phyloP scores from a whole-genome alignment of 345 rosid species.

The Citrus mangshanensis region DNA sequence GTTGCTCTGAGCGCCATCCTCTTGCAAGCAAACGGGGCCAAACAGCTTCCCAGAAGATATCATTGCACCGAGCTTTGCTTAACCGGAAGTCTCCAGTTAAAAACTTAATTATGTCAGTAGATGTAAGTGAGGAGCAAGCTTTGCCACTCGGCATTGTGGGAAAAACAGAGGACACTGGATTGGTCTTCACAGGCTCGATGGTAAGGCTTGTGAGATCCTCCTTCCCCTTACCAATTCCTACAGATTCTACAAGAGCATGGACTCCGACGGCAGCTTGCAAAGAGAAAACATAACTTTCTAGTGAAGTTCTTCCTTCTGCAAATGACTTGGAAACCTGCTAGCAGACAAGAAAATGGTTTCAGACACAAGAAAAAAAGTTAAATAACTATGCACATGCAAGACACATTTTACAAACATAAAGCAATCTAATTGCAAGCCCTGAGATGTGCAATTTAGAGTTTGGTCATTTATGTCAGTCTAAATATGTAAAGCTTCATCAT shows the following conservation, averaged over 20 bases:
- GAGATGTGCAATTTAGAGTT: neutral
- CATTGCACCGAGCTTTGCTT: slow-evolving; percentile 70
- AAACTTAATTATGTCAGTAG: slow-evolving; percentile 46
- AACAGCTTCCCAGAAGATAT: slow-evolving; percentile 82
- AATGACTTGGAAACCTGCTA: slow-evolving; percentile 58
- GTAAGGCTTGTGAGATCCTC: slow-evolving; percentile 57
- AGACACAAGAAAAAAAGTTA: neutral
- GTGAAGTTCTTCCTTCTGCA: slow-evolving; percentile 48
- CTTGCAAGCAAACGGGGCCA: slow-evolving; percentile 81
- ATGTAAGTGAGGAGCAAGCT: slow-evolving; percentile 53
- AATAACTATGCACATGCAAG: neutral
- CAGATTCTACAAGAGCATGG: slow-evolving; percentile 51
- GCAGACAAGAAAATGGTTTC: slow-evolving; percentile 7
- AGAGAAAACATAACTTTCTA: slow-evolving; percentile 38
- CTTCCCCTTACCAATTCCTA: slow-evolving; percentile 70
- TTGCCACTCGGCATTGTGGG: slow-evolving; percentile 33
- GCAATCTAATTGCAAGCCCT: neutral
- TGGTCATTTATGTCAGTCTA: neutral
- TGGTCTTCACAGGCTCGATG: slow-evolving; percentile 36
- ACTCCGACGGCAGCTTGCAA: slow-evolving; percentile 53
- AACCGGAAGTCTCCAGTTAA: slow-evolving; percentile 56
- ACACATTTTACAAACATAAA: neutral
- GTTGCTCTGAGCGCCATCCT: slow-evolving; percentile 85
- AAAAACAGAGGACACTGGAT: slow-evolving; percentile 39
- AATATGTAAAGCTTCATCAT: neutral